These are phyloP conservation scores for Silene conica DNA, from an alignment of 148 eudicot genomes.

Conservation along the genomic window DNA sequence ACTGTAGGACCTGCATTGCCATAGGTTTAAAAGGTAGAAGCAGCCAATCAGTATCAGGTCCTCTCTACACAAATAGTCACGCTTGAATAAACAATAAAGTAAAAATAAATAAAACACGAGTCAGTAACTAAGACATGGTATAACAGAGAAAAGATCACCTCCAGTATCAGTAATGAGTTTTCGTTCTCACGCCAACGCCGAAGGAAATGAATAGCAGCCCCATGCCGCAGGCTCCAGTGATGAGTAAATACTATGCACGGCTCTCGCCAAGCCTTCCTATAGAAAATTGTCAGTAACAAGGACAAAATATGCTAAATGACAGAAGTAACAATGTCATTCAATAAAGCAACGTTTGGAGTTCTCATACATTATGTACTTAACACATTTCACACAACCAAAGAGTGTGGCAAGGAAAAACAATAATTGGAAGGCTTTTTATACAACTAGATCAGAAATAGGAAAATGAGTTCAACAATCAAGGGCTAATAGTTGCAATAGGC, in stretches of 20 bases:
- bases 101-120: neutral
- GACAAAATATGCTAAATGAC: neutral
- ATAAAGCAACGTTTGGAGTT: no score
- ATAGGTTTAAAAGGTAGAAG: slow-evolving; percentile 79
- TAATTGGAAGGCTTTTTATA: no score
- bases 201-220: slow-evolving; percentile 85
- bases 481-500: no score
- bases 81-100: neutral
- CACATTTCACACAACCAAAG: no score
- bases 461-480: neutral
- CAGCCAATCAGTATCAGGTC: slow-evolving; percentile 50
- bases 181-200: slow-evolving; percentile 69
- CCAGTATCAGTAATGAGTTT: slow-evolving; percentile 77
- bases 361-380: no score
- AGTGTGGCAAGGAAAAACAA: no score
- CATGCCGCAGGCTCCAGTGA: slow-evolving; percentile 90
- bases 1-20: slow-evolving; percentile 77
- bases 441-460: neutral
- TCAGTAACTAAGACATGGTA: neutral
- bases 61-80: slow-evolving; percentile 39
- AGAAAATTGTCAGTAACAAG: slow-evolving; percentile 10
- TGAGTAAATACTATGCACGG: slow-evolving; percentile 89
- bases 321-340: no score
- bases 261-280: slow-evolving; percentile 76
- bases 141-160: slow-evolving; percentile 37